Percentiles rank a stretch among this genome's conserved stretches.
Evolutionary conservation across 2,329 filamentous ascomycete species (phyloP).

Genomic region (Claviceps sp.): DNA sequence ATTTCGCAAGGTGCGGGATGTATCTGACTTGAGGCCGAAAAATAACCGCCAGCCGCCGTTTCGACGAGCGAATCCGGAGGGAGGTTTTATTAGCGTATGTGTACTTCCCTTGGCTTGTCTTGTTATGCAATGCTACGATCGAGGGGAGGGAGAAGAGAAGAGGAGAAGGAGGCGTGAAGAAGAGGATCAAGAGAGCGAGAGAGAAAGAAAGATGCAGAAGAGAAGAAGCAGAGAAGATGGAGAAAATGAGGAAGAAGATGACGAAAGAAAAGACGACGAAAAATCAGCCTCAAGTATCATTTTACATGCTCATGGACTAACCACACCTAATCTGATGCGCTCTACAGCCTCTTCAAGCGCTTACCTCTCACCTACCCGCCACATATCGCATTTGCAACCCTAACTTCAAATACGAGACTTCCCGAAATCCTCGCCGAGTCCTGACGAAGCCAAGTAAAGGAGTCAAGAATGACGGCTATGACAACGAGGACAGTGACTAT

Average conservation of each 20-base stretch:
- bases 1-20: slow-evolving; percentile 64
- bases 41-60: slow-evolving; percentile 83
- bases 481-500: slow-evolving; percentile 98
- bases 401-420: slow-evolving; percentile 96
- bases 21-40: slow-evolving; percentile 65
- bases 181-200: too few species aligned
- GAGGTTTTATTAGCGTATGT: slow-evolving; percentile 91
- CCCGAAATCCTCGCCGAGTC: slow-evolving; percentile 85
- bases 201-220: neutral
- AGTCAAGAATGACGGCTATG: slow-evolving; percentile 94
- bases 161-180: neutral
- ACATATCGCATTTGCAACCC: slow-evolving; percentile 99
- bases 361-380: slow-evolving; percentile 83
- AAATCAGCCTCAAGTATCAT: too few species aligned
- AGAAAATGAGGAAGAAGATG: neutral
- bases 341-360: slow-evolving; percentile 76
- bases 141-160: neutral
- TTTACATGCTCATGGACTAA: neutral
- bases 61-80: slow-evolving; percentile 86
- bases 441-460: slow-evolving; percentile 98
- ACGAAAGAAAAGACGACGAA: neutral
- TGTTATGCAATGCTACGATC: neutral
- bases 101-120: neutral
- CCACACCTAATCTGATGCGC: neutral
- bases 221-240: neutral